Evolutionary conservation across 2,329 filamentous ascomycete species (phyloP), one percentile per base, ranked within the genome.

Genomic region (Trichoderma sp.): DNA sequence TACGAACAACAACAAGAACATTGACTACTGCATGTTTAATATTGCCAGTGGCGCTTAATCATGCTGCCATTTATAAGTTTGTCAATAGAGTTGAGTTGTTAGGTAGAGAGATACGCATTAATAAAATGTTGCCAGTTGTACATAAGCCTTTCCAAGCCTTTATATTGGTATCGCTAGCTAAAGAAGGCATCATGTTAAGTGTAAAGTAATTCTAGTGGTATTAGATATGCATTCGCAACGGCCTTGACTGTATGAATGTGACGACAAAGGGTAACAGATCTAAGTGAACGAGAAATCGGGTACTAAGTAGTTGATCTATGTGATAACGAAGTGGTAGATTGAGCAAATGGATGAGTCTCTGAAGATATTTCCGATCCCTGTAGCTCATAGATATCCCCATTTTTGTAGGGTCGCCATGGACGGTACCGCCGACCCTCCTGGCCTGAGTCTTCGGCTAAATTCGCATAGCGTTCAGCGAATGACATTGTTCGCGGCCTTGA

Each of bases 231-330:
- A 39, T 43, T 43, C 7, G 39, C 39, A n/a, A 23, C 47, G 11
- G 20, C 5, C n/a, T 13, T 20, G 20, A 23, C 6, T 7, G 11
- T 50, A 3, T 50, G n/a, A 4, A 2, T 12, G 20, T 23, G 11
- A 53, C 2, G 1, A 53, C 5, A 23, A 13, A 20, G 1, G 11
- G 11, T 3, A n/a, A 23, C 20, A 23, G 9, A 23, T 3, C 6
- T 1, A 6, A 71, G 4, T n/a, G 2, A 0, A 1, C 3, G 4
- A 9, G 23, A 1, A 57, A 6, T 28, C 1, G 13, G 26, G 2
- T n/a, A 30, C 53, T 57, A 15, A 11, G 15, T 57, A n/a, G 28
- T 28, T 17, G 53, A 57, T 9, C 26, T 30, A 9, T 53, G n/a
- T 23, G 20, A 20, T 53, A 13, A 2, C 0, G 20, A 53, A 3